Percentiles rank a stretch among this genome's conserved stretches.
These are phyloP conservation scores for Xylariaceae sp. DNA, from an alignment of 2,329 filamentous ascomycete genomes.

Conservation along the genomic window DNA sequence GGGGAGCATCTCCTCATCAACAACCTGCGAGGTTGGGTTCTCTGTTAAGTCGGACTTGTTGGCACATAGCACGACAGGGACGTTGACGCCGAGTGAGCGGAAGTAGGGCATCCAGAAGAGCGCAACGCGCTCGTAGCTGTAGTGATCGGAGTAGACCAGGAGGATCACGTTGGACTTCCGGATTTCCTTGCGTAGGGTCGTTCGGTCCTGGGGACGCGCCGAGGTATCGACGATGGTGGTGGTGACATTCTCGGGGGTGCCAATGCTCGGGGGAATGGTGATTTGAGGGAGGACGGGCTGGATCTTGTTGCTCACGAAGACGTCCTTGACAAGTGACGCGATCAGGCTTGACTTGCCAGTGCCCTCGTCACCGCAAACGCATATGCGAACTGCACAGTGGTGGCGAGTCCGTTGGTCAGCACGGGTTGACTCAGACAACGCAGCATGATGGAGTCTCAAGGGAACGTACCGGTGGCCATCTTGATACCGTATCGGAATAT, in stretches of 20 bases:
- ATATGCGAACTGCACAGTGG: constrained; percentile 65
- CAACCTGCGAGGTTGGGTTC: constrained; percentile 72
- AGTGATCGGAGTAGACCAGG: constrained; percentile 95
- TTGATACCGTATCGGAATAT: constrained; percentile 8
- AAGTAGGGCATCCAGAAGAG: constrained; percentile 99
- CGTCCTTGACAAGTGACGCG: constrained; percentile 92
- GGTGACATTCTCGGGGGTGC: constrained; percentile 92
- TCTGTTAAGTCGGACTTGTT: constrained; percentile 92
- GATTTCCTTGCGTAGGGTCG: constrained; percentile 85
- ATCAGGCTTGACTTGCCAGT: constrained; percentile 93
- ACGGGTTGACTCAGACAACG: background rate
- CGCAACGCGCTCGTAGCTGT: constrained; percentile 95
- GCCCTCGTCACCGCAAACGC: constrained; percentile 92
- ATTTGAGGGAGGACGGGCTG: constrained; percentile 91
- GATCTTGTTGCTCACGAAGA: constrained; percentile 93
- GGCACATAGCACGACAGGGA: constrained; percentile 91
- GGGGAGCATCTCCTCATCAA: constrained; percentile 96
- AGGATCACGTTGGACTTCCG: constrained; percentile 96
- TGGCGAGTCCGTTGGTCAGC: constrained; percentile 1
- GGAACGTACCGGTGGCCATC: constrained; percentile 28
- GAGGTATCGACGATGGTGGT: constrained; percentile 98
- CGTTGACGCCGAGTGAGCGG: constrained; percentile 94
- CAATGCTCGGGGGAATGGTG: constrained; percentile 86
- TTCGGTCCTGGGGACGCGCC: constrained; percentile 86
- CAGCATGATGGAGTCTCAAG: background rate